A percentile compares a stretch with the other conserved stretches of the same genome.
phyloP scores from a whole-genome alignment of 768 basidiomycete genomes.

The Mycena vitilis region DNA sequence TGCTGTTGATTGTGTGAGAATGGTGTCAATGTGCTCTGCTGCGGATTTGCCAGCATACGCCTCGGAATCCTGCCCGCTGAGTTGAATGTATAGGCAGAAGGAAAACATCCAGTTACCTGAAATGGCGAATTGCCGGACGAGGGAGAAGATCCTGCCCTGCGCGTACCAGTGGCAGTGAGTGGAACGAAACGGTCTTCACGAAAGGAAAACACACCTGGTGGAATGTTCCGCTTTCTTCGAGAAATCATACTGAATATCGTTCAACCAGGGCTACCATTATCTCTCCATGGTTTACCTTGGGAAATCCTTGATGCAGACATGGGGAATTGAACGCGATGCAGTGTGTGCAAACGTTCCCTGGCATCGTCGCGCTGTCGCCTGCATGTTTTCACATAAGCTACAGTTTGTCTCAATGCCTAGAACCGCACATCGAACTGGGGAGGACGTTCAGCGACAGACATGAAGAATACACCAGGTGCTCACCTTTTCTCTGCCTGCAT shows the following conservation, averaged over 20 bases:
- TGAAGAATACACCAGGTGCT: background rate
- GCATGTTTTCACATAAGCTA: background rate
- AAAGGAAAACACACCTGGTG: background rate
- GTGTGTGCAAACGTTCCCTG: constrained; percentile 56
- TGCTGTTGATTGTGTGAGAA: constrained; percentile 32
- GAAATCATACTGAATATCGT: background rate
- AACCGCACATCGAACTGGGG: constrained; percentile 27
- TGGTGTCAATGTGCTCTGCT: constrained; percentile 50
- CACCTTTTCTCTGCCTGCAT: constrained; percentile 24
- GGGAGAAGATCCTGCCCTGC: background rate
- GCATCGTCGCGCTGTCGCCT: constrained; percentile 62
- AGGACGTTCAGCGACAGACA: background rate
- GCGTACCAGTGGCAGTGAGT: background rate
- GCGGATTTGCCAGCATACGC: constrained; percentile 50
- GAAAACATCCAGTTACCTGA: background rate
- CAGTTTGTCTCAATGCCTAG: background rate
- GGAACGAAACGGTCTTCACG: background rate
- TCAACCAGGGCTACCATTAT: too few species aligned
- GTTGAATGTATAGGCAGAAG: background rate
- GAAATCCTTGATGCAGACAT: constrained; percentile 44
- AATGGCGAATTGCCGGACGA: background rate
- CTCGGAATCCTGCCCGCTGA: constrained; percentile 5
- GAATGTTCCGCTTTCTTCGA: background rate
- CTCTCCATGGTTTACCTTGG: constrained; percentile 14
- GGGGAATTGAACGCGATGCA: constrained; percentile 56